Base-by-base conservation (phyloP, 2,329 filamentous ascomycete species). In the Metarhizium guizhouense region DNA sequence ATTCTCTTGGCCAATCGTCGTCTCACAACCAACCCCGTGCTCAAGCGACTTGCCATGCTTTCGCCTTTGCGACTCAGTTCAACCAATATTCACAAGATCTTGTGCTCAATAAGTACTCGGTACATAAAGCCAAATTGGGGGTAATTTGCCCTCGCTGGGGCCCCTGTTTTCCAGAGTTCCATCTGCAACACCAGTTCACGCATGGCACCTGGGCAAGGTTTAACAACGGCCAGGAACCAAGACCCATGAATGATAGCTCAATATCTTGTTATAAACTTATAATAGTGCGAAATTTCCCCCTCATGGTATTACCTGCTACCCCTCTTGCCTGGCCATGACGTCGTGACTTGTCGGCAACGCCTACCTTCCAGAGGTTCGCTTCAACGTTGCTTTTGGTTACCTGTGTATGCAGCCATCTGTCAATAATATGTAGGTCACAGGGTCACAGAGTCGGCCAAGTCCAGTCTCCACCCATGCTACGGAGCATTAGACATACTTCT, bases 11-110 rank as follows among this genome's bases (percentile, higher is more conserved):
- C 68, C 68, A 70, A 70, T 70, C 62, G 60, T 55, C 53, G 57
- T 55, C 40, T 49, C 60, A 57, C 55, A 61, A 64, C 50, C 40
- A 49, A 60, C 67, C 68, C 63, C 68, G 68, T 70, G 68, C 64
- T 59, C 60, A 42, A 36, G 48, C 32, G 47, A 56, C 47, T 40
- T 53, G 50, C n/a, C 51, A 49, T 30, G 53, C 25, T 25, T 47
- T 29, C 42, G 30, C 43, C 30, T 16, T 40, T n/a, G 10, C 42
- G 16, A 11, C 42, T 20, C 42, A 20, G 16, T 8, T 20, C n/a
- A 45, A 20, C 42, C 42, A 45, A 45, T 20, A 20, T 16, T 45
- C 16, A 10, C 6, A 6, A 16, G 8, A 20, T 11, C 16, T 16
- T 16, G 42, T 20, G 42, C 16, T 40, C 14, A 40, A 16, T 5